Evolutionary conservation across 2,329 filamentous ascomycete species (phyloP), one percentile per base, ranked within the genome.

Genomic region (Epicoccum sorghinum): DNA sequence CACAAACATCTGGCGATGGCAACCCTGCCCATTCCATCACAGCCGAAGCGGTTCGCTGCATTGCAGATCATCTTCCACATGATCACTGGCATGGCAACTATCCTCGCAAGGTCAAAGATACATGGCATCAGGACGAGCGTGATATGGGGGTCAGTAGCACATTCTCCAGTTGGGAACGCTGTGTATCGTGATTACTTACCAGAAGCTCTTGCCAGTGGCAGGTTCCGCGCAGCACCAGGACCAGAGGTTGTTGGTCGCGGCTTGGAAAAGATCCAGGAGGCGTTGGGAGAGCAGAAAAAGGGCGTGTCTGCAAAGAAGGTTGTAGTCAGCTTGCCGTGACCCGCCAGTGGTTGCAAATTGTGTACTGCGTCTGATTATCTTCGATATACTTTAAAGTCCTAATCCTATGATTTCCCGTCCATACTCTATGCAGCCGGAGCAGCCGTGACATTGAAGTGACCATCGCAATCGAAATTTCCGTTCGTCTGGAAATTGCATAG

Each of bases 401-500:
- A 30, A 30, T 12, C 29, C 29, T 7, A 30, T 18, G 29, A 30
- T 30, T 12, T 30, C 2, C 7, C 29, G 7, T 30, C 7, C 29
- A 47, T 1, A 18, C 18, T 18, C 14, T 44, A 50, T 4, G 39
- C 12, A 6, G 48, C 48, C 10, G 48, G 48, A 25, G 41, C 48
- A 29, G 48, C 48, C 4, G 52, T 54, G 32, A 45, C 45, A 22
- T 50, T 55, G 48, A 65, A 65, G 1, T 54, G 13, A 3, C 62
- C 65, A 44, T 65, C 64, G 40, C 68, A 70, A 29, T 61, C 58
- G 40, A 69, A 70, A 38, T 69, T 57, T 3, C 68, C 68, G 25
- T 55, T 57, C 1, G 66, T 67, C 48, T 63, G 57, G 46, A 66
- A 67, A 44, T 70, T 71, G 40, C 68, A 70, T n/a, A 36, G 32